Conservation (phyloP, 179 eudicot genomes). For the Spergularia azorica region DNA sequence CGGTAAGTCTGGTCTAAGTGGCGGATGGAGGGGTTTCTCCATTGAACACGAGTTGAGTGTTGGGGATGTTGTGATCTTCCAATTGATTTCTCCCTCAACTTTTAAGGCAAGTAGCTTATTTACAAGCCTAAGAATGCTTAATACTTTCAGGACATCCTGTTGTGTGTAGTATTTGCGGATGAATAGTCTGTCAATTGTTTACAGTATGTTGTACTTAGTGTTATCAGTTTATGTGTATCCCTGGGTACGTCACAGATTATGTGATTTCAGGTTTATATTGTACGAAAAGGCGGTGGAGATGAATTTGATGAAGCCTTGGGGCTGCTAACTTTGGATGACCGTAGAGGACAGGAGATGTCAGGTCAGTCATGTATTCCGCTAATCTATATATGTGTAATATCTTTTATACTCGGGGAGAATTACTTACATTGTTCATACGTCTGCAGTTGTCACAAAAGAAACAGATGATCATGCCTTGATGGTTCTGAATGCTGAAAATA, state of each 20-base stretch:
- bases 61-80: conserved; percentile 74
- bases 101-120: conserved; percentile 54
- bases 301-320: conserved; percentile 56
- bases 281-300: conserved; percentile 42
- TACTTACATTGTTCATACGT: neutral
- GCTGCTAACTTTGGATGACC: conserved; percentile 43
- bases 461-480: neutral
- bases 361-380: conserved; percentile 24
- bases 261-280: conserved; percentile 52
- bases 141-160: neutral
- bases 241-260: neutral
- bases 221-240: neutral
- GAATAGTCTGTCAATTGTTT: too few species aligned
- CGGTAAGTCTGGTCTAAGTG: conserved; percentile 65
- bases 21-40: conserved; percentile 83
- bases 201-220: too few species aligned
- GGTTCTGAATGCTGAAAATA: conserved; percentile 14
- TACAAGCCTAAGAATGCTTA: too few species aligned
- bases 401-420: neutral
- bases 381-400: neutral
- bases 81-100: conserved; percentile 46
- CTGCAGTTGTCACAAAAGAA: neutral
- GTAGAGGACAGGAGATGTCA: conserved; percentile 20
- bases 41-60: conserved; percentile 50
- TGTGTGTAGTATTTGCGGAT: too few species aligned